Base-by-base conservation (phyloP, 495 filamentous ascomycete genomes). In the Penicillium alfredii region DNA sequence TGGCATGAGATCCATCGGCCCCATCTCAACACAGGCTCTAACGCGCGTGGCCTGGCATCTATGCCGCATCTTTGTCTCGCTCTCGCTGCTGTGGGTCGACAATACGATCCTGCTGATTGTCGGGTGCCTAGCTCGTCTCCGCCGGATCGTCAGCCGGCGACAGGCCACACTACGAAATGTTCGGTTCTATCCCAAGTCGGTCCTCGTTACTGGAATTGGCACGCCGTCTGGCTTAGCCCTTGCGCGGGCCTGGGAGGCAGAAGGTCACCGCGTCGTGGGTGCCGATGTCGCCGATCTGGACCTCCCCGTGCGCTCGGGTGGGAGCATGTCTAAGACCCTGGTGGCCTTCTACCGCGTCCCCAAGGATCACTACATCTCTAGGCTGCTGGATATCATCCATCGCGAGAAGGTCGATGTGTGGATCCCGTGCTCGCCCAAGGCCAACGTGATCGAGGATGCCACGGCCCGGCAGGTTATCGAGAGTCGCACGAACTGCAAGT, bases 181-280 rank as follows among this genome's bases (percentile, higher is more conserved):
- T 6, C 51, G 52, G 15, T 72, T 73, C 47, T 58, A 64, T 12
- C 70, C 72, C 3, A 74, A 76, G 42, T 84, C 76, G 1, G 58
- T 88, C 35, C 71, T 90, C 7, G 69, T 88, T 24, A 87, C 82
- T 0, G 81, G 83, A n/a, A 61, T 87, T 2, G 70, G 74, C 22
- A 86, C 83, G 58, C 56, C 71, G 12, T 82, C 84, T 49, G 83
- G 81, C 18, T 64, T 88, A 0, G 54, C 64, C 0, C 45, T 90
- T 3, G 81, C 83, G n/a, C 74, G 85, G 11, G 48, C 72, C 6
- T 86, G 86, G 61, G 67, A 79, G 41, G 51, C 69, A 21, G 69
- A 76, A 1, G 80, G 82, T 6, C 82, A 88, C 56, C 66, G 68
- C 20, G 82, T 88, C 24, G 72, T 90, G 21, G 85, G 84, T 4